Evolutionary conservation across 176 grass and related monocot species (phyloP), one percentile per base, ranked within the genome.

Genomic region (Paspalum notatum): DNA sequence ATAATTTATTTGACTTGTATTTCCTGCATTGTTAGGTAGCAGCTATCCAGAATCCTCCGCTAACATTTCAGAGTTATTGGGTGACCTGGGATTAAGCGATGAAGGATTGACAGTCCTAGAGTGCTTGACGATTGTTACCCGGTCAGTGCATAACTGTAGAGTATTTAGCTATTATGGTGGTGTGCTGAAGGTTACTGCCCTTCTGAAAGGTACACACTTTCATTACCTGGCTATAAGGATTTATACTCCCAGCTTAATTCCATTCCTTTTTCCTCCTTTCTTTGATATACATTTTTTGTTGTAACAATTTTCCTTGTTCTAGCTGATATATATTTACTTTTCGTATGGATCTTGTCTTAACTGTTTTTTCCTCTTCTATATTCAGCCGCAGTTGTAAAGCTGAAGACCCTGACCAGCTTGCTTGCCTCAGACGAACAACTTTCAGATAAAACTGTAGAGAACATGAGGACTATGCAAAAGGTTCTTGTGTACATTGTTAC

Each of bases 91-190:
- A 89, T 93, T 93, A 70, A 93, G 80, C 53, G 64, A 81, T 40
- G 92, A 94, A 75, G 92, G 81, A 69, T 91, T 98, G 54, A 53
- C 67, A 86, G 72, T 92, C 77, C 81, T 98, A 48, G 91, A 93
- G 58, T 95, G 90, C 75, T 86, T 98, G 65, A 84, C 89, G 73
- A 93, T 98, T 73, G 56, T 98, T 80, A 87, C 90, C 57, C 86
- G 90, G 21, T 95, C 95, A 61, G 76, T 85, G 74, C 95, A 98
- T 84, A 98, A 95, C 70, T 98, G 90, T 81, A 92, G 87, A 75
- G 95, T 98, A 83, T 98, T 98, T 93, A 85, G 81, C 71, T 98
- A 98, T 78, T 98, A 95, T 82, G 95, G 95, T 85, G 95, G 95
- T 79, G 74, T 98, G 73, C 95, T 89, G 76, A 98, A 95, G 80